Evolutionary conservation across 768 basidiomycete genomes (phyloP).

Genomic region (Kwoniella sp.): DNA sequence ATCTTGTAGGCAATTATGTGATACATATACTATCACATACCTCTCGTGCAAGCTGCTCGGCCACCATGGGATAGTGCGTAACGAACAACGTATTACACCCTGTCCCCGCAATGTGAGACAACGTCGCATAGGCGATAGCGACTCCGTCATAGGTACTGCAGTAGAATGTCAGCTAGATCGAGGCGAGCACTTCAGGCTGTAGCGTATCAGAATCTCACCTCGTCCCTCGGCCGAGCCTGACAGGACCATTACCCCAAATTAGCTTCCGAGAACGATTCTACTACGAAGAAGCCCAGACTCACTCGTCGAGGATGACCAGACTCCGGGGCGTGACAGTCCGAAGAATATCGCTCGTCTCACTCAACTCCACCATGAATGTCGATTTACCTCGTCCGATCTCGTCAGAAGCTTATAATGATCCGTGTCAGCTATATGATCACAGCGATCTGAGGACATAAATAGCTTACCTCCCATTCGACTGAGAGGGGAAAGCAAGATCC

Average conservation of each 20-base stretch:
- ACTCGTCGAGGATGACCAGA: constrained; percentile 80
- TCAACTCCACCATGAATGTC: constrained; percentile 95
- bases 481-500: background rate
- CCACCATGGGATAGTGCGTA: constrained; percentile 88
- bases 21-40: background rate
- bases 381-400: constrained; percentile 83
- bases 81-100: constrained; percentile 69
- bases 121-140: constrained; percentile 54
- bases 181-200: too few species aligned
- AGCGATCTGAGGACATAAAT: background rate
- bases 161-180: constrained; percentile 6
- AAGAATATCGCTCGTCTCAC: constrained; percentile 88
- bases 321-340: constrained; percentile 71
- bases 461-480: constrained; percentile 77
- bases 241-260: background rate
- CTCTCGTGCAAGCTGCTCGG: constrained; percentile 56
- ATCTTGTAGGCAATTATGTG: background rate
- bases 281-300: constrained; percentile 21
- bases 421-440: background rate
- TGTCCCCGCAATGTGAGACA: constrained; percentile 43
- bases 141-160: constrained; percentile 83
- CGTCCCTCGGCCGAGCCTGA: constrained; percentile 51
- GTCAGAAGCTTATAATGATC: constrained; percentile 68
- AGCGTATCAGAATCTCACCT: constrained; percentile 18
- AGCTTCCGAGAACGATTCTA: background rate